These are phyloP conservation scores for Hyparrhenia diplandra DNA, from an alignment of 176 grass and related monocot genomes.

Conservation along the genomic window DNA sequence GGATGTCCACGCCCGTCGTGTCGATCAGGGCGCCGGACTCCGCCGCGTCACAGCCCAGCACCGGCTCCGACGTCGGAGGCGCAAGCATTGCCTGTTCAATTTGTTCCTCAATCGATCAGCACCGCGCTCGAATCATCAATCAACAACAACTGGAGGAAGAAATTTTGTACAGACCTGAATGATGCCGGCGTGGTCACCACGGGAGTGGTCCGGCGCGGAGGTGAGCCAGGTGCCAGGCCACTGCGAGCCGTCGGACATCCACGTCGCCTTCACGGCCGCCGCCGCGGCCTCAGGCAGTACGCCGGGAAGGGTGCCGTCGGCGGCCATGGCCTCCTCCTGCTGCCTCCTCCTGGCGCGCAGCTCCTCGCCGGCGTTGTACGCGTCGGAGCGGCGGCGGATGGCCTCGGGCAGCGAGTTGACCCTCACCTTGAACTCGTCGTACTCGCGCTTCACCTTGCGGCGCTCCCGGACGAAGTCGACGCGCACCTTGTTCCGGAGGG, in stretches of 20 bases:
- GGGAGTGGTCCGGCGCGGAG: neutral
- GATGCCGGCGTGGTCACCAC: no score
- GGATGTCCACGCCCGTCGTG: constrained; percentile 68
- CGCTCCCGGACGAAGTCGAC: constrained; percentile 78
- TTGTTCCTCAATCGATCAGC: no score
- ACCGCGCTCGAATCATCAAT: neutral
- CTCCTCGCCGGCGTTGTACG: no score
- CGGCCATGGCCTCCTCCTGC: no score
- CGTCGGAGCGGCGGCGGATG: constrained; percentile 37
- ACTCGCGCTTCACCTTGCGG: constrained; percentile 88
- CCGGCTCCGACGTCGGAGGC: neutral
- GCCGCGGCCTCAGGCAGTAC: neutral
- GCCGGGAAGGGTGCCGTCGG: no score
- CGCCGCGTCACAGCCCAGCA: constrained; percentile 36
- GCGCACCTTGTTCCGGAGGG: constrained; percentile 77
- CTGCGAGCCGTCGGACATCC: no score
- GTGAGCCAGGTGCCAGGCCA: no score
- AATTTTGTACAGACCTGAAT: constrained; percentile 1
- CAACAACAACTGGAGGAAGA: neutral
- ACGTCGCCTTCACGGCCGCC: no score
- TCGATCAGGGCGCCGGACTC: constrained; percentile 49
- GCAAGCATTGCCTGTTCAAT: no score
- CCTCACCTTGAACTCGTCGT: constrained; percentile 90
- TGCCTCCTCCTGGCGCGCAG: no score
- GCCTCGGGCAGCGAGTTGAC: constrained; percentile 70